phyloP scores from a whole-genome alignment of 306 rosid species.

The Rosa multiflora region DNA sequence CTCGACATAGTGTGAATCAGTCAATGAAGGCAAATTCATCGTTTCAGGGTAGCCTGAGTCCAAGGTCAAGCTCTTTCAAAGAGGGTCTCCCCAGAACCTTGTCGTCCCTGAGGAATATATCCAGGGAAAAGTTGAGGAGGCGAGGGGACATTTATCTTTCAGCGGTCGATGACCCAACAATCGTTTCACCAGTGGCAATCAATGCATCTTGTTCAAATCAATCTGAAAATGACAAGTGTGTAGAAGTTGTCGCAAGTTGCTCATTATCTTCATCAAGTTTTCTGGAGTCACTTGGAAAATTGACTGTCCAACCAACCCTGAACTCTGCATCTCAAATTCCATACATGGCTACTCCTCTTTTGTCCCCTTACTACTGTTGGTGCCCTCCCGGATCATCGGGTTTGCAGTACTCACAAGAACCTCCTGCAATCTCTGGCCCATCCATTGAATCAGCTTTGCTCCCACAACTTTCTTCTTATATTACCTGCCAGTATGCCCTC shows the following conservation, averaged over 20 bases:
- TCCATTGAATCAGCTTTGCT: constrained; percentile 37
- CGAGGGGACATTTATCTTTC: constrained; percentile 50
- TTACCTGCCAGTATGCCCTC: constrained; percentile 53
- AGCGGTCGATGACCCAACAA: constrained; percentile 44
- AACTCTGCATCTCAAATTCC: constrained; percentile 47
- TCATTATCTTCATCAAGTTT: constrained; percentile 43
- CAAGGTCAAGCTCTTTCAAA: constrained; percentile 83
- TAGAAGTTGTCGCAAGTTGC: constrained; percentile 31
- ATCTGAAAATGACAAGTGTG: constrained; percentile 42
- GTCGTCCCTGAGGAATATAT: constrained; percentile 59
- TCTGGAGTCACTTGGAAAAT: constrained; percentile 53
- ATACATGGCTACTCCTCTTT: constrained; percentile 54
- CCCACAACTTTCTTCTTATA: constrained; percentile 63
- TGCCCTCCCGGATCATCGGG: constrained; percentile 69
- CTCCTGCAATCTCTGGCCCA: constrained; percentile 39
- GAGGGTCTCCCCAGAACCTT: constrained; percentile 69
- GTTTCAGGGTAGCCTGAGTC: constrained; percentile 82
- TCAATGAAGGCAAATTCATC: constrained; percentile 55
- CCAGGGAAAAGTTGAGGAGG: constrained; percentile 70
- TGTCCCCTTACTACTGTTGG: constrained; percentile 90
- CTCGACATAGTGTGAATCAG: constrained; percentile 58
- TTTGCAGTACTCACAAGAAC: constrained; percentile 44
- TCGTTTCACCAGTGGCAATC: constrained; percentile 28
- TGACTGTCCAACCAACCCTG: constrained; percentile 41
- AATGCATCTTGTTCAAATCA: constrained; percentile 34